These are phyloP conservation scores for Colletotrichum sp. DNA, from an alignment of 2,329 filamentous ascomycete genomes.

Conservation along the genomic window DNA sequence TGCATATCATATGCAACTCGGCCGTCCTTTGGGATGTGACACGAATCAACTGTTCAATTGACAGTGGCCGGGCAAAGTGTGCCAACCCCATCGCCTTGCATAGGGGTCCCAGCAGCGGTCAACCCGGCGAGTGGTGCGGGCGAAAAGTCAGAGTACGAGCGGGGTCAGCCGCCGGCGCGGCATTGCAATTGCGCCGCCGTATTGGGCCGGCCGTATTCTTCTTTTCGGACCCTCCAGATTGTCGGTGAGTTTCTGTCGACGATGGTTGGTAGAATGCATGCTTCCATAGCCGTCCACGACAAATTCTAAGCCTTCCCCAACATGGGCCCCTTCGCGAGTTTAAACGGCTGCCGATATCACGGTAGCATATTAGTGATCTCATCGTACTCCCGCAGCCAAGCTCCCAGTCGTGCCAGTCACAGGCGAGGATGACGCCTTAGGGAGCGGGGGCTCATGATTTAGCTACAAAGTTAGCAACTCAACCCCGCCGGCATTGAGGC, in stretches of 20 bases:
- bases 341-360: background rate
- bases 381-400: background rate
- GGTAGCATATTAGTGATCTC: background rate
- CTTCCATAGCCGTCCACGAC: background rate
- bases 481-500: background rate
- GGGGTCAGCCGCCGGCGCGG: background rate
- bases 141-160: background rate
- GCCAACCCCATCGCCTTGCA: background rate
- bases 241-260: background rate
- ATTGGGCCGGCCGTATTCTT: background rate
- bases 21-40: background rate
- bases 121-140: background rate
- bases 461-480: background rate
- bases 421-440: background rate
- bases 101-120: background rate
- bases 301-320: background rate
- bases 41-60: background rate
- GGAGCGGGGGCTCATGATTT: background rate
- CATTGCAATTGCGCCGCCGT: background rate
- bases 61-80: background rate
- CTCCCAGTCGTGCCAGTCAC: background rate
- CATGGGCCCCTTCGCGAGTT: background rate
- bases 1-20: background rate
- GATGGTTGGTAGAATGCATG: background rate
- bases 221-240: background rate